These are phyloP conservation scores for Tulasnella sp. DNA, from an alignment of 768 basidiomycete species.

Conservation along the genomic window DNA sequence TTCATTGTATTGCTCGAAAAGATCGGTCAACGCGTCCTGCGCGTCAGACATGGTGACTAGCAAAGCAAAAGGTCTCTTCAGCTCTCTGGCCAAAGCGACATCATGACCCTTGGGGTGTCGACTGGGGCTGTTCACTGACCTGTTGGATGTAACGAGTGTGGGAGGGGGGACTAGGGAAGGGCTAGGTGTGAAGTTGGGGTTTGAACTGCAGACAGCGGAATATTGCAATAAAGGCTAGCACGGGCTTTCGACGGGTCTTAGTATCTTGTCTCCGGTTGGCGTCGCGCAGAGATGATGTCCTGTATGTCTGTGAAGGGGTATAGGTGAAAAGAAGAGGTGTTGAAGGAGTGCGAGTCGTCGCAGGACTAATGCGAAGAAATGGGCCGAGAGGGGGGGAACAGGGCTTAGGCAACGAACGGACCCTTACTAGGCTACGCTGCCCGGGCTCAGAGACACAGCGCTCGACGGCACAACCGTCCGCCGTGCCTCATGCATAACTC, in stretches of 20 bases:
- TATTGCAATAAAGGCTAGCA: slow-evolving; percentile 1
- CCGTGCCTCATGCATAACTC: background rate
- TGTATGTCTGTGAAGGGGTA: background rate
- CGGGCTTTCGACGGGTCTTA: background rate
- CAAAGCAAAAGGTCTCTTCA: background rate
- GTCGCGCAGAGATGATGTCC: background rate
- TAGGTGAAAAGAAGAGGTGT: background rate
- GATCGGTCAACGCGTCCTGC: slow-evolving; percentile 22
- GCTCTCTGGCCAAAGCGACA: background rate
- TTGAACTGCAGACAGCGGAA: background rate
- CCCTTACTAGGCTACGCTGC: background rate
- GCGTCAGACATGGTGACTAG: slow-evolving; percentile 3
- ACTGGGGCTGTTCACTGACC: background rate
- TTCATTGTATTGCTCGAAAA: slow-evolving; percentile 36
- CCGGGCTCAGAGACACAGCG: background rate
- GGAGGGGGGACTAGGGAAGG: background rate
- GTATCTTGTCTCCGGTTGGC: background rate
- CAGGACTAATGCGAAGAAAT: background rate
- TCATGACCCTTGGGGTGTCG: background rate
- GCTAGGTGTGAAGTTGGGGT: background rate
- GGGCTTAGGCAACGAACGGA: background rate
- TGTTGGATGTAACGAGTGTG: background rate
- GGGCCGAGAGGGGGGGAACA: background rate
- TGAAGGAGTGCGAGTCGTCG: slow-evolving; percentile 1
- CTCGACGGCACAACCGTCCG: background rate